Base-by-base conservation (phyloP, 192 early-diverging fungal species). In the Jimgerdemannia lactiflua region DNA sequence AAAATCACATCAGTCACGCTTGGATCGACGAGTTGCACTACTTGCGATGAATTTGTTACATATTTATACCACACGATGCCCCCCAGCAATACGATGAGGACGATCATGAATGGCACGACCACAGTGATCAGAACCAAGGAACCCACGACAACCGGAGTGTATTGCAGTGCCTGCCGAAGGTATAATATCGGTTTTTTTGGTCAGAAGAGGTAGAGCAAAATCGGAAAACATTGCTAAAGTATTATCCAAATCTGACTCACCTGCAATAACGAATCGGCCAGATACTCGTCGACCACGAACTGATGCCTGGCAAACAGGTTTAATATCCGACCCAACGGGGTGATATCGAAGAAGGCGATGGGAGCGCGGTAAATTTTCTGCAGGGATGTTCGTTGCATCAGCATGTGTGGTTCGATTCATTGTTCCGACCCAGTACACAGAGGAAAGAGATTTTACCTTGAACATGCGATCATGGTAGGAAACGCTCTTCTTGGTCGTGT, bases 301-400 rank as follows among this genome's bases (percentile, higher is more conserved):
- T 59, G 49, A 59, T 59, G 80, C 49, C 49, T 59, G 14, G 49
- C 49, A 14, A 92, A 91, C 4, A 88, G 85, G 71, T 92, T 92
- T 70, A 94, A 77, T 39, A 94, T 89, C 43, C 87, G 86, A 44
- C 90, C 92, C 65, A 90, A 73, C 18, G 92, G 92, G 14, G 90
- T 92, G 64, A 87, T 84, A 64, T 94, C 92, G 74, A 92, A 93
- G 75, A 86, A 92, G 39, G 77, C 77, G 86, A 90, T 89, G 18
- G 91, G 91, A 7, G 91, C 86, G 67, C 86, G 91, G 43, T 95
- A 70, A 66, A 95, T 87, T 66, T 88, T 92, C 44, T 89, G 49
- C 49, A 59, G 6, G 6, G 49, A 14, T 29, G 29, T 29, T 29
- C 29, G 29, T 29, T 29, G 1, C 29, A 29, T 29, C 29, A 29